A percentile compares a stretch with the other conserved stretches of the same genome.
Evolutionary conservation across 257 asterid species (phyloP).

Genomic region (Nicotiana sylvestris): DNA sequence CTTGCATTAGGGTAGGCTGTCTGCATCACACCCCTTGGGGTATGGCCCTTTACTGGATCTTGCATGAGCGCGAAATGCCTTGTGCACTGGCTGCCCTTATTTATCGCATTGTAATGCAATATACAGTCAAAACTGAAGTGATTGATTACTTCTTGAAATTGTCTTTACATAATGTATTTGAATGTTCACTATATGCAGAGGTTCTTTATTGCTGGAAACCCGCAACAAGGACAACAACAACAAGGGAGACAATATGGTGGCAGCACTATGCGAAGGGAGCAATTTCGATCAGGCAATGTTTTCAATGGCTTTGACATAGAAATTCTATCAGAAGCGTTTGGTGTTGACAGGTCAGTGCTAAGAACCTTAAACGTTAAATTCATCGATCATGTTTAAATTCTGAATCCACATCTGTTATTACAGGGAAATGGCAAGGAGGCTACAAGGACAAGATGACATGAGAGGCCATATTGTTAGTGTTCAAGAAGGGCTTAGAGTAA

Average conservation of each 20-base stretch:
- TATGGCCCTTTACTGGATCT: too few species aligned
- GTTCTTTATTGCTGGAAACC: constrained; percentile 52
- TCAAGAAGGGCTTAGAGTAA: constrained; percentile 28
- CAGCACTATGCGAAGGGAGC: background rate
- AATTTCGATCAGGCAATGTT: constrained; percentile 9
- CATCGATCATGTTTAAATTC: background rate
- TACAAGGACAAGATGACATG: background rate
- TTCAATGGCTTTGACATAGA: background rate
- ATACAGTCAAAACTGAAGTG: background rate
- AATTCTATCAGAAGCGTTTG: background rate
- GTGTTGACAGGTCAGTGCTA: background rate
- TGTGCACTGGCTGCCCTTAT: too few species aligned
- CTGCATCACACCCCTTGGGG: too few species aligned
- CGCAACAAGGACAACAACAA: constrained; percentile 11
- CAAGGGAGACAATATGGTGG: background rate
- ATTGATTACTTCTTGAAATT: background rate
- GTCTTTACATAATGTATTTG: background rate
- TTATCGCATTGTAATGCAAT: too few species aligned
- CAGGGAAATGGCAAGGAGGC: background rate
- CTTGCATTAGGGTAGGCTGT: too few species aligned
- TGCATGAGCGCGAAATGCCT: too few species aligned
- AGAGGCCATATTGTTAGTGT: constrained; percentile 4
- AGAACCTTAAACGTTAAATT: background rate
- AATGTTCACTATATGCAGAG: constrained; percentile 24
- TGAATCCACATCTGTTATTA: background rate